Evolutionary conservation across 306 rosid species (phyloP).

Genomic region (Senna siamea): DNA sequence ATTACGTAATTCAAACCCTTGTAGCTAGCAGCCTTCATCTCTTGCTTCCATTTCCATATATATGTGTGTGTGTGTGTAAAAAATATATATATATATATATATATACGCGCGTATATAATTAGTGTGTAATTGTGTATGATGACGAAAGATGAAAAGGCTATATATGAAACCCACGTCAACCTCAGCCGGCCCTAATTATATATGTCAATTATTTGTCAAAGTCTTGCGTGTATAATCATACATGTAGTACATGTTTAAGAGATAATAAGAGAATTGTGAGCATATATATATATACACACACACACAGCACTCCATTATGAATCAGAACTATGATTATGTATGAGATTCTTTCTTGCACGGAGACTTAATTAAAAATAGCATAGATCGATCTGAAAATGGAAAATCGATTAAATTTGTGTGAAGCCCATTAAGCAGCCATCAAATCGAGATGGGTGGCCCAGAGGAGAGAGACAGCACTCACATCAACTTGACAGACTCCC

Average conservation of each 20-base stretch:
- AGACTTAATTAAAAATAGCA: too few species aligned
- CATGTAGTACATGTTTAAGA: background rate
- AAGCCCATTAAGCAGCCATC: conserved; percentile 16
- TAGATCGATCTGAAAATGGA: too few species aligned
- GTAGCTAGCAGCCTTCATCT: background rate
- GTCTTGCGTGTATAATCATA: background rate
- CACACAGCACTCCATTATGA: background rate
- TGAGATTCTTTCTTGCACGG: background rate
- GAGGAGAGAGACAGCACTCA: conserved; percentile 48
- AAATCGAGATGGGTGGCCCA: conserved; percentile 40
- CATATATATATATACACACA: background rate
- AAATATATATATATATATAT: too few species aligned
- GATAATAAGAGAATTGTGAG: background rate
- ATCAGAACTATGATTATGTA: background rate
- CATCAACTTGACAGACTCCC: conserved; percentile 69
- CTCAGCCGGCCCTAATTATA: background rate
- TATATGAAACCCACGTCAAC: background rate
- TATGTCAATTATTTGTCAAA: background rate
- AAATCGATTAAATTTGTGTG: background rate
- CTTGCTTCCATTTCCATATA: background rate
- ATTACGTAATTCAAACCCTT: background rate
- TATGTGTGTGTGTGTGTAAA: too few species aligned
- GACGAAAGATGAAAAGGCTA: background rate
- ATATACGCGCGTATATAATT: too few species aligned
- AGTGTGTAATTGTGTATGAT: background rate